A percentile compares a stretch with the other conserved stretches of the same genome.
These are phyloP conservation scores for Lachancea dasiensis DNA, from an alignment of 805 yeast genomes.

Conservation along the genomic window DNA sequence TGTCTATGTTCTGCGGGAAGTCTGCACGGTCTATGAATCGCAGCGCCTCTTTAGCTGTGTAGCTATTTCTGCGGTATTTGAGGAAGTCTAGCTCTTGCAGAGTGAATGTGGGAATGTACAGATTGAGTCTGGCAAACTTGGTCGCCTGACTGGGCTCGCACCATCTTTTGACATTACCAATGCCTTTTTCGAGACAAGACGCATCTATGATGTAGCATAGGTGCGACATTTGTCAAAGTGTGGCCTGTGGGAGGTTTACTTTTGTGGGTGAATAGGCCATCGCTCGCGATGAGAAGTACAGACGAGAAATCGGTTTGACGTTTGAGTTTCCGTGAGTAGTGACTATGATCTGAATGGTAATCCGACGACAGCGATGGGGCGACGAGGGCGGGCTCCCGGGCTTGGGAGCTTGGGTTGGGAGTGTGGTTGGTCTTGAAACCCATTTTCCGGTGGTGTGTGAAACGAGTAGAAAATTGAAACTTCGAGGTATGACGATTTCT, in stretches of 20 bases:
- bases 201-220: conserved; percentile 54
- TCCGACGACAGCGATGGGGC: too few species aligned
- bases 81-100: conserved; percentile 55
- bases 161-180: conserved; percentile 66
- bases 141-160: conserved; percentile 28
- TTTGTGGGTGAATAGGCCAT: conserved; percentile 1
- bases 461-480: too few species aligned
- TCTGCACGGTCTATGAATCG: conserved; percentile 47
- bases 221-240: conserved; percentile 4
- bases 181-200: conserved; percentile 60
- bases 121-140: conserved; percentile 33
- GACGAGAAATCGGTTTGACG: too few species aligned
- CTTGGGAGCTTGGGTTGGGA: too few species aligned
- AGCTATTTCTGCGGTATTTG: conserved; percentile 49
- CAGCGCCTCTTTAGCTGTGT: conserved; percentile 61
- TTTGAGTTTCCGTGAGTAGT: too few species aligned
- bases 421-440: too few species aligned
- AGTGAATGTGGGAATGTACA: conserved; percentile 47
- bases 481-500: too few species aligned
- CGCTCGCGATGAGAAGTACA: conserved; percentile 3
- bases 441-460: too few species aligned
- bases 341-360: too few species aligned
- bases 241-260: neutral
- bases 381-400: too few species aligned
- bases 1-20: conserved; percentile 15